Percentiles rank a stretch among this genome's conserved stretches.
phyloP scores from a whole-genome alignment of 2,329 filamentous ascomycete genomes.

The Microcyclosporella mali region DNA sequence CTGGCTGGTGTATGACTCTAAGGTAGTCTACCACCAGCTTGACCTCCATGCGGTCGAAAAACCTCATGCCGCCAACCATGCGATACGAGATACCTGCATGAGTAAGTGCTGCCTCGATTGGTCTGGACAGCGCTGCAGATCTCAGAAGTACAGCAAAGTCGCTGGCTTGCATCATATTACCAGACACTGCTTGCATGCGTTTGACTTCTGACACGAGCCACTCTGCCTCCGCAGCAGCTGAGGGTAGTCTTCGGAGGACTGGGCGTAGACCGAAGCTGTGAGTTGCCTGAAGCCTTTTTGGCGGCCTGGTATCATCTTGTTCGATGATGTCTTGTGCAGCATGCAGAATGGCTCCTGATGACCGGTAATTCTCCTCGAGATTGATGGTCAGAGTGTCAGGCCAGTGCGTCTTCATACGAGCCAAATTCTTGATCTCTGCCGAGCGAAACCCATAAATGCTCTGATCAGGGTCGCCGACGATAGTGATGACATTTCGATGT shows the following conservation, averaged over 20 bases:
- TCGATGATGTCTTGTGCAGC: slow-evolving; percentile 82
- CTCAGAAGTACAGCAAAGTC: slow-evolving; percentile 86
- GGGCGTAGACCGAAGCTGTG: slow-evolving; percentile 74
- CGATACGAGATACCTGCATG: slow-evolving; percentile 78
- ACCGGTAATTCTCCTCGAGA: slow-evolving; percentile 90
- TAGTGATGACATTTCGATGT: slow-evolving; percentile 68
- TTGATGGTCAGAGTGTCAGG: slow-evolving; percentile 74
- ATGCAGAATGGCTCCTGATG: slow-evolving; percentile 74
- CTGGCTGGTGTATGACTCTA: slow-evolving; percentile 73
- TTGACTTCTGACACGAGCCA: slow-evolving; percentile 86
- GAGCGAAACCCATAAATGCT: slow-evolving; percentile 96
- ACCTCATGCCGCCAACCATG: slow-evolving; percentile 86
- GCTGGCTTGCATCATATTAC: slow-evolving; percentile 62
- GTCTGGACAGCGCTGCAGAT: slow-evolving; percentile 72
- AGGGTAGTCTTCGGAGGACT: slow-evolving; percentile 69
- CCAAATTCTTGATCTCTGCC: slow-evolving; percentile 83
- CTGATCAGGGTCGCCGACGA: slow-evolving; percentile 94
- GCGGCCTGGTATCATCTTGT: slow-evolving; percentile 74
- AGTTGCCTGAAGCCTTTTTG: slow-evolving; percentile 72
- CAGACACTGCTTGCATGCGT: slow-evolving; percentile 63
- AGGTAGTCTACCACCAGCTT: slow-evolving; percentile 85
- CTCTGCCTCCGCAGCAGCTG: slow-evolving; percentile 65
- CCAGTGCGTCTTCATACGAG: slow-evolving; percentile 69
- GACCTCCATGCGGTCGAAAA: slow-evolving; percentile 87
- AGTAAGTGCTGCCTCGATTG: slow-evolving; percentile 77